These are phyloP conservation scores for Pseudogymnoascus sp. DNA, from an alignment of 2,329 filamentous ascomycete genomes.

Conservation along the genomic window DNA sequence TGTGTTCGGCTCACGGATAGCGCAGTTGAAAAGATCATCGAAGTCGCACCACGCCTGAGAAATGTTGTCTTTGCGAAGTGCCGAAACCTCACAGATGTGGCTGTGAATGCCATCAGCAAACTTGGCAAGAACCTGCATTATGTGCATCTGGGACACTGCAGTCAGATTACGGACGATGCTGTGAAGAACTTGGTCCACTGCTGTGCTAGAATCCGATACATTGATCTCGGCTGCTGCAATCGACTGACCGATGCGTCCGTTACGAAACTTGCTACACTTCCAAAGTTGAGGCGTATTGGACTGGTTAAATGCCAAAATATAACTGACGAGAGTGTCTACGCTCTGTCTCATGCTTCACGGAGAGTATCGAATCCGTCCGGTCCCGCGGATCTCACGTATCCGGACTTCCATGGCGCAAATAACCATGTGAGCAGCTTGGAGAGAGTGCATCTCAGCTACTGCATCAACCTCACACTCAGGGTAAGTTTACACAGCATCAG, in stretches of 20 bases:
- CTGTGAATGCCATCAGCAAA: slow-evolving; percentile 79
- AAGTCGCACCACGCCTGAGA: slow-evolving; percentile 76
- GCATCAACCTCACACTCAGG: slow-evolving; percentile 72
- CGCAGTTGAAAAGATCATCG: slow-evolving; percentile 81
- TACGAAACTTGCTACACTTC: slow-evolving; percentile 72
- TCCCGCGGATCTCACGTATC: slow-evolving; percentile 40
- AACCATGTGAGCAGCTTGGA: slow-evolving; percentile 50
- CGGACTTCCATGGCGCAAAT: neutral
- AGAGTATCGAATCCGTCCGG: slow-evolving; percentile 48
- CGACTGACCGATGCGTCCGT: slow-evolving; percentile 85
- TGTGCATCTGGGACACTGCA: slow-evolving; percentile 90
- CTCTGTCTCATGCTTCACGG: slow-evolving; percentile 63
- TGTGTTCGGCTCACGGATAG: slow-evolving; percentile 79
- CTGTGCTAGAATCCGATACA: slow-evolving; percentile 94
- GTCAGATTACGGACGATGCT: slow-evolving; percentile 81
- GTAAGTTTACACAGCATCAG: slow-evolving; percentile 44
- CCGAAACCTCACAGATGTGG: slow-evolving; percentile 80
- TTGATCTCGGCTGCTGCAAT: slow-evolving; percentile 91
- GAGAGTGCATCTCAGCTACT: slow-evolving; percentile 94
- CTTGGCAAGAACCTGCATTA: slow-evolving; percentile 96
- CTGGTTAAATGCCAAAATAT: slow-evolving; percentile 90
- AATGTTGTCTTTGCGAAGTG: slow-evolving; percentile 96
- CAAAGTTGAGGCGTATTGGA: slow-evolving; percentile 90
- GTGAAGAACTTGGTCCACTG: slow-evolving; percentile 75
- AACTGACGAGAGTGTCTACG: slow-evolving; percentile 81